phyloP scores from a whole-genome alignment of 345 rosid genomes.

The Nephelium lappaceum region DNA sequence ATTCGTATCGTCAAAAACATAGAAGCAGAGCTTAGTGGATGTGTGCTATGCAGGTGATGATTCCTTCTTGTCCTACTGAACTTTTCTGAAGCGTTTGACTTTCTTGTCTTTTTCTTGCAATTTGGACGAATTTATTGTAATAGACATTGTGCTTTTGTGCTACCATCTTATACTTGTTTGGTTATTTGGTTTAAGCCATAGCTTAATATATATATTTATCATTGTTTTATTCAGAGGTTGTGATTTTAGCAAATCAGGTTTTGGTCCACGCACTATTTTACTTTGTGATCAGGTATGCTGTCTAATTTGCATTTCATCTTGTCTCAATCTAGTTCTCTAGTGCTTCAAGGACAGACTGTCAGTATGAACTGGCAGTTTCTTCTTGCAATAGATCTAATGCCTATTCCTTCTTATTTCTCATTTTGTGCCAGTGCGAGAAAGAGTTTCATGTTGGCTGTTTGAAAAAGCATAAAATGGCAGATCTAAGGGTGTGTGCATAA shows the following conservation, averaged over 20 bases:
- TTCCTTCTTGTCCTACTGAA: slow-evolving; percentile 22
- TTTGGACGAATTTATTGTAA: neutral
- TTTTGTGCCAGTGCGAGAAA: slow-evolving; percentile 76
- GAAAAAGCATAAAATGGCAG: slow-evolving; percentile 77
- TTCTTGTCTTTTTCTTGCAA: neutral
- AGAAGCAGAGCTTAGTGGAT: slow-evolving; percentile 82
- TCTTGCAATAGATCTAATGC: neutral
- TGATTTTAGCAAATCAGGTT: slow-evolving; percentile 90
- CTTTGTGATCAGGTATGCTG: slow-evolving; percentile 92
- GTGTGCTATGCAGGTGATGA: slow-evolving; percentile 84
- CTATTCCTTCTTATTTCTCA: slow-evolving; percentile 11
- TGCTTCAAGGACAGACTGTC: slow-evolving; percentile 7
- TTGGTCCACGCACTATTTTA: slow-evolving; percentile 93
- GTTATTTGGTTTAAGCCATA: slow-evolving; percentile 5
- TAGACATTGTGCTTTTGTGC: neutral
- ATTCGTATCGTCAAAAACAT: slow-evolving; percentile 82
- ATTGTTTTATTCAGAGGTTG: slow-evolving; percentile 52
- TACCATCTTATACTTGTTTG: neutral
- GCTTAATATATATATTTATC: slow-evolving; percentile 14
- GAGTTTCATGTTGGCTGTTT: slow-evolving; percentile 90
- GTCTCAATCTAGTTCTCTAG: slow-evolving; percentile 2
- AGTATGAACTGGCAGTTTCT: neutral
- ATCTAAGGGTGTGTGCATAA: slow-evolving; percentile 62
- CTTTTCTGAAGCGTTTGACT: slow-evolving; percentile 4
- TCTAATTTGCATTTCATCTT: slow-evolving; percentile 13